Evolutionary conservation across 1,139 yeast species (phyloP), one percentile per base, ranked within the genome.

Genomic region (Nadsonia commutata): DNA sequence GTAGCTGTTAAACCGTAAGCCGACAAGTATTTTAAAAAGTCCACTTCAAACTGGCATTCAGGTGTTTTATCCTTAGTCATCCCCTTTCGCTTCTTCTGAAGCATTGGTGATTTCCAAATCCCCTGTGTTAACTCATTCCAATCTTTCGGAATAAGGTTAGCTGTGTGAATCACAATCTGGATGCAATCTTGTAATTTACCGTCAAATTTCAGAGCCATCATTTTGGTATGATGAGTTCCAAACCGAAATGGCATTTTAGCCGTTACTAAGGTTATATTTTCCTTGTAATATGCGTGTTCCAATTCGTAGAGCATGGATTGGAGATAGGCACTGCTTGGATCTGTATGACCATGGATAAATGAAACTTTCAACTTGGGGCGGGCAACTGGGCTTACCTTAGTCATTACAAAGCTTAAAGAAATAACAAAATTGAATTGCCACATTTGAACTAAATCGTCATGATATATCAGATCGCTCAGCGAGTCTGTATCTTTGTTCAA

Each of bases 41-140:
- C 64, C 5, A 23, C 31, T 21, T 52, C 51, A 46, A 60, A 60
- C 23, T 41, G 41, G 17, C 40, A 18, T 39, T 7, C 46, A 49
- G 23, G 40, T 39, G 2, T 17, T 13, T 7, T 44, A 36, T 5
- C 16, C 31, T 4, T 19, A 23, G n/a, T 22, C 31, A 6, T 18
- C 8, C 22, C n/a, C 18, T 18, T 21, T 31, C 20, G 19, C 18
- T 20, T 19, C 21, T 18, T 20, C n/a, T 18, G 39, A 40, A 59
- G 45, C 20, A 52, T 42, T 1, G 58, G 59, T 17, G 58, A 52
- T 20, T 49, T 46, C 65, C 64, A 61, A 2, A 52, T 53, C 1
- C 60, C 62, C 42, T 59, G 60, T 21, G 61, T 51, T 58, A 57
- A 55, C 42, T 53, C 54, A 2, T 42, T 47, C 65, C 65, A 62